Percentiles rank a stretch among this genome's conserved stretches.
phyloP scores from a whole-genome alignment of 306 rosid genomes.

The Fragaria vesca region DNA sequence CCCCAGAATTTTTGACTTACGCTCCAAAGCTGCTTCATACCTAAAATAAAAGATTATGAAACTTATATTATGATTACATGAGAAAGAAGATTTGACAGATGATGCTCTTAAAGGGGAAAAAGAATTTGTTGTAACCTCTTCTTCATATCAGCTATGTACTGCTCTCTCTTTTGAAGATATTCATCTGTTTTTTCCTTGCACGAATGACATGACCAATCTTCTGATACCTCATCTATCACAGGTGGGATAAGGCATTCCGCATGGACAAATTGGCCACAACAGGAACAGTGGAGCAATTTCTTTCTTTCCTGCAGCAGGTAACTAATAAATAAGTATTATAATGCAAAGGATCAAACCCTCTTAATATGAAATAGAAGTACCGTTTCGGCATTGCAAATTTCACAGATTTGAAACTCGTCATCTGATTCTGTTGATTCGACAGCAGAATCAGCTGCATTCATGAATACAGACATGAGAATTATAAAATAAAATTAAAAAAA shows the following conservation, averaged over 20 bases:
- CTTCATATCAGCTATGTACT: slow-evolving; percentile 62
- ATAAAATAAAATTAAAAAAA: neutral
- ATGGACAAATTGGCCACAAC: slow-evolving; percentile 87
- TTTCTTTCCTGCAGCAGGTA: slow-evolving; percentile 67
- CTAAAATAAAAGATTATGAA: slow-evolving; percentile 44
- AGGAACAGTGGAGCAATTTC: slow-evolving; percentile 82
- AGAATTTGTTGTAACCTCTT: slow-evolving; percentile 50
- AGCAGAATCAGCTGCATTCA: slow-evolving; percentile 86
- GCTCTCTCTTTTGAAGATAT: slow-evolving; percentile 71
- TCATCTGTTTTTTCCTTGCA: slow-evolving; percentile 94
- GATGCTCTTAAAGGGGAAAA: neutral
- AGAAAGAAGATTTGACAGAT: slow-evolving; percentile 17
- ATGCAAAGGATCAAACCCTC: slow-evolving; percentile 27
- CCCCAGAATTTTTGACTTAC: slow-evolving; percentile 66
- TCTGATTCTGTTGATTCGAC: slow-evolving; percentile 85
- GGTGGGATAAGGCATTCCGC: slow-evolving; percentile 86
- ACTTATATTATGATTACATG: slow-evolving; percentile 21
- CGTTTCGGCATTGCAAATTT: slow-evolving; percentile 85
- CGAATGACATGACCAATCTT: slow-evolving; percentile 88
- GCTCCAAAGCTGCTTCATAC: slow-evolving; percentile 80
- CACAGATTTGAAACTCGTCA: slow-evolving; percentile 96
- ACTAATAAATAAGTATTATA: slow-evolving; percentile 18
- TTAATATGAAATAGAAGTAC: slow-evolving; percentile 37
- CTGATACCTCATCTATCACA: slow-evolving; percentile 62
- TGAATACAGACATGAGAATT: slow-evolving; percentile 29